These are phyloP conservation scores for Mucor saturninus DNA, from an alignment of 371 early-diverging fungal genomes.

Conservation along the genomic window DNA sequence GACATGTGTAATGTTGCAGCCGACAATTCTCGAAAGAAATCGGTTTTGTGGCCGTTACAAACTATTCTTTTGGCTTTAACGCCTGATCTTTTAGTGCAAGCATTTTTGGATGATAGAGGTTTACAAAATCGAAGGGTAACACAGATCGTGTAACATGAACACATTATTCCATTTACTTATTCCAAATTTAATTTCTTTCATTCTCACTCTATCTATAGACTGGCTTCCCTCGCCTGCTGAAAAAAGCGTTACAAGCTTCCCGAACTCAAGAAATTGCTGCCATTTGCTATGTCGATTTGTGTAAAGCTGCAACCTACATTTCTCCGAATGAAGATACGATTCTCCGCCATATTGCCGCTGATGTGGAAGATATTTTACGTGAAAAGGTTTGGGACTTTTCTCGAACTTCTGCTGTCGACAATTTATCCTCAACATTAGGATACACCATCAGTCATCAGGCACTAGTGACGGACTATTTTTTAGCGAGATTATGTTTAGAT, in stretches of 20 bases:
- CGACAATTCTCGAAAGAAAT: slow-evolving; percentile 65
- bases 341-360: slow-evolving; percentile 66
- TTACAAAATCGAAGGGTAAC: slow-evolving; percentile 43
- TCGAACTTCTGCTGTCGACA: slow-evolving; percentile 19
- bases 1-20: slow-evolving; percentile 70
- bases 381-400: slow-evolving; percentile 67
- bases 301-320: slow-evolving; percentile 72
- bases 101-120: slow-evolving; percentile 50
- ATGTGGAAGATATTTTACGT: slow-evolving; percentile 70
- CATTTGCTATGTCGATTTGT: slow-evolving; percentile 76
- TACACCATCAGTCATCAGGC: slow-evolving; percentile 46
- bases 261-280: slow-evolving; percentile 69
- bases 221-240: slow-evolving; percentile 68
- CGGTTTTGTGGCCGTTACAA: slow-evolving; percentile 81
- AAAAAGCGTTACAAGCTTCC: slow-evolving; percentile 61
- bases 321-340: slow-evolving; percentile 65
- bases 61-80: slow-evolving; percentile 76
- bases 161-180: background rate
- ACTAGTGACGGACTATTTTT: slow-evolving; percentile 70
- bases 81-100: slow-evolving; percentile 73
- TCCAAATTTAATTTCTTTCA: background rate
- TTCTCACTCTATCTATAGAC: slow-evolving; percentile 28
- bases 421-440: slow-evolving; percentile 48
- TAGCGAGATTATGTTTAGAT: slow-evolving; percentile 70
- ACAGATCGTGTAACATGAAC: background rate